Conservation (phyloP, 495 filamentous ascomycete genomes). For the Sabuloglossum arenarium region DNA sequence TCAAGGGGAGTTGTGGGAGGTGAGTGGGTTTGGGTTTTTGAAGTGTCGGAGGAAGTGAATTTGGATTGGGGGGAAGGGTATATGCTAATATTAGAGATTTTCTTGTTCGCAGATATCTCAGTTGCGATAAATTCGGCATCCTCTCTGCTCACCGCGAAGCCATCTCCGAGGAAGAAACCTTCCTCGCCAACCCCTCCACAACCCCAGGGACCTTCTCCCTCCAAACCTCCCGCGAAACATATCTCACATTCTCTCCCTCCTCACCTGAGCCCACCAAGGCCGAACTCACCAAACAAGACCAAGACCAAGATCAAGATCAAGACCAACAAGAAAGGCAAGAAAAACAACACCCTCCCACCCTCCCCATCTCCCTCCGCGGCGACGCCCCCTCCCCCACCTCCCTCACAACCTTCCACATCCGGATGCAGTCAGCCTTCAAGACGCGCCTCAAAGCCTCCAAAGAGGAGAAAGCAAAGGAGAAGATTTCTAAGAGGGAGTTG, state of each 20-base stretch:
- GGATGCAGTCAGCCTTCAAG: constrained; percentile 92
- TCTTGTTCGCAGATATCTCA: constrained; percentile 72
- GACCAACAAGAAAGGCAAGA: no score
- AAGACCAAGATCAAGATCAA: no score
- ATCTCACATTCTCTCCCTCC: constrained; percentile 31
- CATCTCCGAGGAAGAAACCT: constrained; percentile 63
- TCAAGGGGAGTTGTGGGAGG: constrained; percentile 79
- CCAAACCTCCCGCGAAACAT: constrained; percentile 41
- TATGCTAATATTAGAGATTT: no score
- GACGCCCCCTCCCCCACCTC: constrained; percentile 53
- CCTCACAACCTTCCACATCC: constrained; percentile 57
- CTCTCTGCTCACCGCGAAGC: constrained; percentile 60
- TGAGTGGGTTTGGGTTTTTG: no score
- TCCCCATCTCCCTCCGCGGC: constrained; percentile 63
- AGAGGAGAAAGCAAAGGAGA: constrained; percentile 59
- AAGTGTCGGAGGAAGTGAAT: no score
- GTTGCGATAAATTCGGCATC: constrained; percentile 65
- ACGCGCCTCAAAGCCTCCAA: constrained; percentile 55
- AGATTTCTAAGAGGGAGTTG: constrained; percentile 71
- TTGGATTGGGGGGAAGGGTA: no score
- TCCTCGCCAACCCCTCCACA: constrained; percentile 41
- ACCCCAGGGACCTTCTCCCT: constrained; percentile 47
- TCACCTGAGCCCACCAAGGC: no score
- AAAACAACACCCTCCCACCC: no score
- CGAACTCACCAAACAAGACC: no score